Conservation (phyloP, 129 eudicot species). For the Chrysanthemum seticuspe region DNA sequence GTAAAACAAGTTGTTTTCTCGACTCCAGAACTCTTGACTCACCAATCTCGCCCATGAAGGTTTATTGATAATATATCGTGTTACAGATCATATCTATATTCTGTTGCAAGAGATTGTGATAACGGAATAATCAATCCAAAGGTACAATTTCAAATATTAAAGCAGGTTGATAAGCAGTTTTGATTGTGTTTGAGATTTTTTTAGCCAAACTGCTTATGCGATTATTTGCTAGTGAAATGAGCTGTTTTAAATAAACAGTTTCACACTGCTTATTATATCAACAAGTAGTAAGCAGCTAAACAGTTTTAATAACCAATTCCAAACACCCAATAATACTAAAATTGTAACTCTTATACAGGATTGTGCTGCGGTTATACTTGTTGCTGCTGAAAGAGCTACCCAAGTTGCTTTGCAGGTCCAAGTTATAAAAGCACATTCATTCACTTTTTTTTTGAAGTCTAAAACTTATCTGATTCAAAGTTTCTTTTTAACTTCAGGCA, state of each 20-base stretch:
- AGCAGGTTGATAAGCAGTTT: too few species aligned
- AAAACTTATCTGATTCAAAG: not conserved
- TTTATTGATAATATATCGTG: constrained; percentile 9
- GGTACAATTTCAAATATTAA: constrained; percentile 38
- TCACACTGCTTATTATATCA: too few species aligned
- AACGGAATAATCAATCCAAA: constrained; percentile 64
- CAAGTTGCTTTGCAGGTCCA: constrained; percentile 95
- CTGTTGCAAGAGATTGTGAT: constrained; percentile 93
- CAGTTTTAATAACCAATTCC: too few species aligned
- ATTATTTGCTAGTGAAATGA: too few species aligned
- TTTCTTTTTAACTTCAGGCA: constrained; percentile 46
- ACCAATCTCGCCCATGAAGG: not conserved
- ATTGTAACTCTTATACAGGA: constrained; percentile 43
- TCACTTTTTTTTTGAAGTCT: not conserved
- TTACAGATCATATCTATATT: constrained; percentile 71
- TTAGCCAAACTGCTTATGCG: too few species aligned
- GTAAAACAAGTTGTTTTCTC: constrained; percentile 23
- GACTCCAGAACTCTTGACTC: not conserved
- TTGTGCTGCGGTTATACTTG: constrained; percentile 86
- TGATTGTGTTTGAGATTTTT: too few species aligned
- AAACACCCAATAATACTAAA: not conserved
- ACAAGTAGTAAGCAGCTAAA: too few species aligned
- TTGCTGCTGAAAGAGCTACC: constrained; percentile 91
- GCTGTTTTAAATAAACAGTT: too few species aligned
- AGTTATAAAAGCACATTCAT: not conserved